These are phyloP conservation scores for Botrytis hyacinthi DNA, from an alignment of 2,329 filamentous ascomycete species.

Conservation along the genomic window DNA sequence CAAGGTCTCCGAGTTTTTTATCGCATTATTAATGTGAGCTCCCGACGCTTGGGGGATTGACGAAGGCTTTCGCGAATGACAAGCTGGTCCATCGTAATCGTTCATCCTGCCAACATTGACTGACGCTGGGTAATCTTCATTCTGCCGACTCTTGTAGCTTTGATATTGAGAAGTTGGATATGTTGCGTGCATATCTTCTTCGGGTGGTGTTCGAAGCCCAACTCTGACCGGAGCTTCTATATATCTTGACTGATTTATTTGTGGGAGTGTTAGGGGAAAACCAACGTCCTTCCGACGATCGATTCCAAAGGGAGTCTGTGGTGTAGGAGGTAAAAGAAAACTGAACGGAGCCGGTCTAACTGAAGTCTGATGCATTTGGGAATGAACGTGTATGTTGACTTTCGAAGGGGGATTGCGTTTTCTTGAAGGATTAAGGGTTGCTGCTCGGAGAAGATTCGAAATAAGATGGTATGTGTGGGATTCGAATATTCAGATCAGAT, in stretches of 20 bases:
- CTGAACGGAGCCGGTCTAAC: conserved; percentile 35
- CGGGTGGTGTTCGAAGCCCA: conserved; percentile 52
- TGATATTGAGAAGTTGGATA: conserved; percentile 49
- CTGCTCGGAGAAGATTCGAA: neutral
- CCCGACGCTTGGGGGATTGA: conserved; percentile 23
- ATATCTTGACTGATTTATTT: conserved; percentile 27
- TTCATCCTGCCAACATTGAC: neutral
- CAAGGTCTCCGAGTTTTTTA: neutral
- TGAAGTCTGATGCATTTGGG: conserved; percentile 39
- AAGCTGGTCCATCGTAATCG: neutral
- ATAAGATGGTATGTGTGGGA: neutral
- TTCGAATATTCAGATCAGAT: neutral
- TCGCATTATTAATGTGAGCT: neutral
- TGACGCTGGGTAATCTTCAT: conserved; percentile 39
- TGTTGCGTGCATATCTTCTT: conserved; percentile 52
- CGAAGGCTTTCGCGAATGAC: conserved; percentile 27
- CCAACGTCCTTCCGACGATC: conserved; percentile 31
- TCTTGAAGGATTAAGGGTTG: conserved; percentile 10
- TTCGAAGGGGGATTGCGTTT: neutral
- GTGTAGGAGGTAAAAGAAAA: conserved; percentile 31
- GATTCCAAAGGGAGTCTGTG: conserved; percentile 24
- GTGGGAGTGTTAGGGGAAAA: conserved; percentile 21
- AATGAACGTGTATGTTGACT: conserved; percentile 5
- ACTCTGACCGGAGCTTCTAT: conserved; percentile 33
- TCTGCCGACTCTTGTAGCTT: conserved; percentile 45